A percentile compares a stretch with the other conserved stretches of the same genome.
These are phyloP conservation scores for Climacium dendroides DNA, from an alignment of 225 moss, liverwort and hornwort species.

Conservation along the genomic window DNA sequence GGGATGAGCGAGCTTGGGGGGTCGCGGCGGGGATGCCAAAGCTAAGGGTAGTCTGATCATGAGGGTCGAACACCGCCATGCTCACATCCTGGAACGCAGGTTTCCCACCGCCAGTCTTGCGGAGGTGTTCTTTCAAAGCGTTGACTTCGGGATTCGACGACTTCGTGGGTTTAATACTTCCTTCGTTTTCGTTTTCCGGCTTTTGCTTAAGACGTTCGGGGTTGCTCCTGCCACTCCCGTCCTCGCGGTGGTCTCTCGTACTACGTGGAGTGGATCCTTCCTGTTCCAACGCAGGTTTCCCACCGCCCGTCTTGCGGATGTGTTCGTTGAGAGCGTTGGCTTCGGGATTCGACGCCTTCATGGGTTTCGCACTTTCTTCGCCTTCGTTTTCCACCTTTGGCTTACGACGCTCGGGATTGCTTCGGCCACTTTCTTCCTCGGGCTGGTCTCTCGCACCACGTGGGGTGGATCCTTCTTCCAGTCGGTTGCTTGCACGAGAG, in stretches of 20 bases:
- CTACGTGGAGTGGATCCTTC: background rate
- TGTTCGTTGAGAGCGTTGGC: background rate
- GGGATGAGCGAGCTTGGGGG: background rate
- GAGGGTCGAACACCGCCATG: constrained; percentile 8
- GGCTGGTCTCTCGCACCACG: background rate
- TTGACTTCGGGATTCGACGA: background rate
- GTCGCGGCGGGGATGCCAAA: background rate
- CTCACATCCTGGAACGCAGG: background rate
- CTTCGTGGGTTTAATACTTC: background rate
- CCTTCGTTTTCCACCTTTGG: background rate
- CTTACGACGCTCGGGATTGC: background rate
- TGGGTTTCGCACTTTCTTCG: background rate
- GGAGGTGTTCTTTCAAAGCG: background rate
- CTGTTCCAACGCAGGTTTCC: background rate
- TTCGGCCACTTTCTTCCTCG: background rate
- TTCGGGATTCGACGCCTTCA: background rate
- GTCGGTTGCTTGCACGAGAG: background rate
- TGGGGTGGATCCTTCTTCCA: background rate
- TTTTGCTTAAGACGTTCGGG: background rate
- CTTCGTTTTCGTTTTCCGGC: background rate
- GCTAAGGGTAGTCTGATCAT: background rate
- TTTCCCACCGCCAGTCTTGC: background rate
- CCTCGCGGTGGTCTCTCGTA: background rate
- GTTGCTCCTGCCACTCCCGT: background rate
- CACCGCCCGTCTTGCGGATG: background rate